These are phyloP conservation scores for Exophiala sideris DNA, from an alignment of 2,329 filamentous ascomycete species.

Conservation along the genomic window DNA sequence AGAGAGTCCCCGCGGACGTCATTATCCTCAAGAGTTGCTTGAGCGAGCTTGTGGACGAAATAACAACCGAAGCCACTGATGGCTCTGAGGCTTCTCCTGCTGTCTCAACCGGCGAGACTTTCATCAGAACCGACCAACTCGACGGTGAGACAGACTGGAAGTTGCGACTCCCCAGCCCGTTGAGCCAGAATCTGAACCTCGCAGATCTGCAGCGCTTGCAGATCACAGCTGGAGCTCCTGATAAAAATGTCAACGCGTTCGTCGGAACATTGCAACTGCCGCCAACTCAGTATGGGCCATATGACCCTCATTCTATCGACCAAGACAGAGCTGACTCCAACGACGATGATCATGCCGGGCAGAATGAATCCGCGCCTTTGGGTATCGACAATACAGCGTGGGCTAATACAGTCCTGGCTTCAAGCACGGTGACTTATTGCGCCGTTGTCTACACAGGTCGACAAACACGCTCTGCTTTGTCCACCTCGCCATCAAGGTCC, in stretches of 20 bases:
- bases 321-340: conserved; percentile 17
- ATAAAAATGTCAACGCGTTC: conserved; percentile 93
- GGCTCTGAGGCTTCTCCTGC: conserved; percentile 4
- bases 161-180: conserved; percentile 76
- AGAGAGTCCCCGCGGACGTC: conserved; percentile 90
- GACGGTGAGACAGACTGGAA: conserved; percentile 99
- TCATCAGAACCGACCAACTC: conserved; percentile 94
- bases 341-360: conserved; percentile 1
- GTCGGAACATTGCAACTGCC: conserved; percentile 79
- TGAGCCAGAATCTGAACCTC: conserved; percentile 74
- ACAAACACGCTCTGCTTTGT: conserved; percentile 89
- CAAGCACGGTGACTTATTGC: conserved; percentile 81
- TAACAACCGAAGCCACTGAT: conserved; percentile 30
- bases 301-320: conserved; percentile 44
- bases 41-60: conserved; percentile 46
- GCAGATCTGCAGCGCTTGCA: conserved; percentile 65
- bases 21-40: conserved; percentile 81
- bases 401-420: conserved; percentile 96
- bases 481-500: conserved; percentile 84
- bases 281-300: conserved; percentile 49
- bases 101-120: conserved; percentile 67
- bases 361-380: conserved; percentile 60
- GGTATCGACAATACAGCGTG: conserved; percentile 97
- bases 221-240: conserved; percentile 83
- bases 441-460: conserved; percentile 92